Evolutionary conservation across 495 filamentous ascomycete genomes (phyloP), one percentile per base, ranked within the genome.

Genomic region (Durotheca rogersii): DNA sequence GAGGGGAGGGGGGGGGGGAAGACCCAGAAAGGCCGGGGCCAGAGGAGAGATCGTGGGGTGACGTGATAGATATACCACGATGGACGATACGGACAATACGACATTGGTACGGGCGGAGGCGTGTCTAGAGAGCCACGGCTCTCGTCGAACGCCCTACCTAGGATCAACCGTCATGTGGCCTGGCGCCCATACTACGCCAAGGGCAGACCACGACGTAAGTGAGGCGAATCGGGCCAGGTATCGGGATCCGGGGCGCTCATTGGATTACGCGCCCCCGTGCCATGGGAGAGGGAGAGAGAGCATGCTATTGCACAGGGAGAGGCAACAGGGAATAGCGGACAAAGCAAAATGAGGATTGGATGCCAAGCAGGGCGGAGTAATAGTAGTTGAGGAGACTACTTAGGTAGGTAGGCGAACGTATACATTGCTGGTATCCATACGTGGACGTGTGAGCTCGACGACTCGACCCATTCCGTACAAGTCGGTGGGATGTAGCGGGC

Each of bases 1-100:
- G 40, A 48, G 14, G 6, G 46, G 33, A 38, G 19, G n/a, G n/a
- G n/a, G n/a, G n/a, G n/a, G n/a, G n/a, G n/a, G n/a, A 21, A 35
- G 25, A 56, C 44, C 21, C 47, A 12, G 35, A 34, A 36, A 36
- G n/a, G 30, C 33, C 32, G 20, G 30, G 20, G 30, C 14, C 37
- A 23, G 38, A 34, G 41, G 20, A 15, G 41, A 47, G 37, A 52
- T 52, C 31, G 52, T 42, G 56, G 57, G 44, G 49, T 27, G 40
- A 50, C 40, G 36, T 42, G 50, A 9, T 51, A 60, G 46, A 60
- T 60, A 56, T 60, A 60, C 27, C 43, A 47, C 41, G 41, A 41
- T 27, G 5, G 49, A 41, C 45, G 9, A 9, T 27, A 27, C 23
- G 23, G 4, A 27, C 9, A 27, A 27, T 27, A 27, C 20, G 18